phyloP scores from a whole-genome alignment of 2,329 filamentous ascomycete species.

The Didymella pinodella region DNA sequence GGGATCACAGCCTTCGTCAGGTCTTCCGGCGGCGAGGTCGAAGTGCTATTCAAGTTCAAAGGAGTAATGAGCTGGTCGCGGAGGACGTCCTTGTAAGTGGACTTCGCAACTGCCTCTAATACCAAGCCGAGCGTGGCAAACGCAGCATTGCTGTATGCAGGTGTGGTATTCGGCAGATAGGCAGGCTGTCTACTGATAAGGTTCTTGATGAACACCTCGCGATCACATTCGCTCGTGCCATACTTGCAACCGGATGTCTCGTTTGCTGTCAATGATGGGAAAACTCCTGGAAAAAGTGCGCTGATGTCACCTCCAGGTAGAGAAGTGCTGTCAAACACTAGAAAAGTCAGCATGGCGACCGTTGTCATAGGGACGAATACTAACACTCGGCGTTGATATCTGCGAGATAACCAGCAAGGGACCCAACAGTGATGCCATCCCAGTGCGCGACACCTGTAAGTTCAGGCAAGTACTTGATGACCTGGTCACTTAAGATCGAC shows the following conservation, averaged over 20 bases:
- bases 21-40: slow-evolving; percentile 36
- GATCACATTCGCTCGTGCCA: slow-evolving; percentile 9
- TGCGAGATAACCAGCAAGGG: slow-evolving; percentile 45
- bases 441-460: slow-evolving; percentile 37
- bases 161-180: slow-evolving; percentile 55
- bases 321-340: slow-evolving; percentile 6
- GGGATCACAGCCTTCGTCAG: slow-evolving; percentile 18
- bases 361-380: neutral
- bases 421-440: slow-evolving; percentile 47
- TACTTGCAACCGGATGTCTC: slow-evolving; percentile 17
- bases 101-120: slow-evolving; percentile 56
- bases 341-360: neutral
- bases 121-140: slow-evolving; percentile 57
- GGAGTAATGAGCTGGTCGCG: slow-evolving; percentile 55
- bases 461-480: slow-evolving; percentile 40
- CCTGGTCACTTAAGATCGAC: slow-evolving; percentile 47
- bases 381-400: slow-evolving; percentile 40
- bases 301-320: slow-evolving; percentile 15
- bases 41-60: slow-evolving; percentile 55
- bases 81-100: slow-evolving; percentile 49
- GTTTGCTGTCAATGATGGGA: slow-evolving; percentile 14
- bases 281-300: slow-evolving; percentile 16
- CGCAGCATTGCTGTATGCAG: slow-evolving; percentile 61
- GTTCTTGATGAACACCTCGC: slow-evolving; percentile 13
- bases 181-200: slow-evolving; percentile 42